phyloP scores from a whole-genome alignment of 192 early-diverging fungal genomes.

The Phlyctochytrium planicorne region DNA sequence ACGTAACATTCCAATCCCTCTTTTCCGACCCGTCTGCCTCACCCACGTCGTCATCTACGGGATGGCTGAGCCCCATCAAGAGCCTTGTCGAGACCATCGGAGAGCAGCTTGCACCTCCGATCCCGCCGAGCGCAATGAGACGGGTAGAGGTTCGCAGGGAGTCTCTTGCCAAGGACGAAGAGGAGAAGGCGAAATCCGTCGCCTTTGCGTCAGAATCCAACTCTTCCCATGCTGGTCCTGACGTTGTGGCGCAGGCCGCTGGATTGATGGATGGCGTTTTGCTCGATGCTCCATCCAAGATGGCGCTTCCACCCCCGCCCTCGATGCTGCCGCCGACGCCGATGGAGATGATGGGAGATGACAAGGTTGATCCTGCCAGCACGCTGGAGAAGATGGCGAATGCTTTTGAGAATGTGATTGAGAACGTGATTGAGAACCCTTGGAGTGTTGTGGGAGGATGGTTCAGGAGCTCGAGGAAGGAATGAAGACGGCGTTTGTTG shows the following conservation, averaged over 20 bases:
- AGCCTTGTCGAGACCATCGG: constrained; percentile 6
- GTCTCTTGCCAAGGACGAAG: neutral
- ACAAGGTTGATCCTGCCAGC: neutral
- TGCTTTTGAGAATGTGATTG: constrained; percentile 25
- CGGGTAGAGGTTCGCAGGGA: neutral
- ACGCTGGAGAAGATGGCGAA: constrained; percentile 21
- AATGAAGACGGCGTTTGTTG: neutral
- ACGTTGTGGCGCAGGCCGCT: no score
- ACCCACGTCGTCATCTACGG: no score
- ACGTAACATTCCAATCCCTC: no score
- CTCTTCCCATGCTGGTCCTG: no score
- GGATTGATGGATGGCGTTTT: no score
- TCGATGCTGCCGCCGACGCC: neutral
- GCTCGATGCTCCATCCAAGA: no score
- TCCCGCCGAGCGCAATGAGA: neutral
- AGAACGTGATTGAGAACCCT: constrained; percentile 28
- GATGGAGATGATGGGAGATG: neutral
- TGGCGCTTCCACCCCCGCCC: neutral
- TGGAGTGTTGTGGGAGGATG: constrained; percentile 29
- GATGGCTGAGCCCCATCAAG: neutral
- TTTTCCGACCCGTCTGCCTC: no score
- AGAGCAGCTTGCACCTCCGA: constrained; percentile 3
- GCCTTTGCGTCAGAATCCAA: neutral
- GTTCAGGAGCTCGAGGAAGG: constrained; percentile 3
- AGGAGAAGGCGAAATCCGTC: neutral